These are phyloP conservation scores for Tolypocladium pustulatum DNA, from an alignment of 2,329 filamentous ascomycete genomes.

Conservation along the genomic window DNA sequence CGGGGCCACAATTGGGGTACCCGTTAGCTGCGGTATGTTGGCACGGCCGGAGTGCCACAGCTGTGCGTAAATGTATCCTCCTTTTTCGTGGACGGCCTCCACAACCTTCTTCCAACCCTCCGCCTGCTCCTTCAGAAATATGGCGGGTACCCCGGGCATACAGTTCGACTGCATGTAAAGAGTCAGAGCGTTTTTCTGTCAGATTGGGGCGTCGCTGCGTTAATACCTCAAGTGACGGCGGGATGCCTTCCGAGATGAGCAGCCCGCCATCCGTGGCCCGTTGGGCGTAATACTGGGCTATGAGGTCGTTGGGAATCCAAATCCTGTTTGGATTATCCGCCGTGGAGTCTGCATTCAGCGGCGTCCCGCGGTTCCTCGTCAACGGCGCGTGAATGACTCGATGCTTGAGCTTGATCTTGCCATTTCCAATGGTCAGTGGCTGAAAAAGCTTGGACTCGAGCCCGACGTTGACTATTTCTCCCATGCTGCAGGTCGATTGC, in stretches of 20 bases:
- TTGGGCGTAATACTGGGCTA: slow-evolving; percentile 32
- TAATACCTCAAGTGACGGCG: slow-evolving; percentile 32
- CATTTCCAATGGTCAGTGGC: slow-evolving; percentile 24
- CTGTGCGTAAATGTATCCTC: background rate
- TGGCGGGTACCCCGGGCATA: background rate
- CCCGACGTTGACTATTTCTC: background rate
- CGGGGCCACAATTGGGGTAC: background rate
- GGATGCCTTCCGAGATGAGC: slow-evolving; percentile 33
- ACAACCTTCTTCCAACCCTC: background rate
- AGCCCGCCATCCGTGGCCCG: slow-evolving; percentile 29
- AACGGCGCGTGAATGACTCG: slow-evolving; percentile 43
- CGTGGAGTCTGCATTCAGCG: slow-evolving; percentile 28
- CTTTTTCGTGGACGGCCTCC: background rate
- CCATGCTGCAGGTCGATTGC: background rate
- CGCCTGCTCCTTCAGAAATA: background rate
- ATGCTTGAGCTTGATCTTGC: slow-evolving; percentile 36
- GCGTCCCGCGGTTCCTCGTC: slow-evolving; percentile 41
- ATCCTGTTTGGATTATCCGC: slow-evolving; percentile 34
- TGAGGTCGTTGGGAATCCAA: slow-evolving; percentile 33
- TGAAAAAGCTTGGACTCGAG: slow-evolving; percentile 17
- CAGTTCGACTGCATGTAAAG: background rate
- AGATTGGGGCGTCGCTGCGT: slow-evolving; percentile 20
- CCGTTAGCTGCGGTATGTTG: background rate
- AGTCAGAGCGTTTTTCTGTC: background rate
- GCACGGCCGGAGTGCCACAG: background rate